Percentiles rank a stretch among this genome's conserved stretches.
phyloP scores from a whole-genome alignment of 1,139 yeast species.

The Spathaspora sp. region DNA sequence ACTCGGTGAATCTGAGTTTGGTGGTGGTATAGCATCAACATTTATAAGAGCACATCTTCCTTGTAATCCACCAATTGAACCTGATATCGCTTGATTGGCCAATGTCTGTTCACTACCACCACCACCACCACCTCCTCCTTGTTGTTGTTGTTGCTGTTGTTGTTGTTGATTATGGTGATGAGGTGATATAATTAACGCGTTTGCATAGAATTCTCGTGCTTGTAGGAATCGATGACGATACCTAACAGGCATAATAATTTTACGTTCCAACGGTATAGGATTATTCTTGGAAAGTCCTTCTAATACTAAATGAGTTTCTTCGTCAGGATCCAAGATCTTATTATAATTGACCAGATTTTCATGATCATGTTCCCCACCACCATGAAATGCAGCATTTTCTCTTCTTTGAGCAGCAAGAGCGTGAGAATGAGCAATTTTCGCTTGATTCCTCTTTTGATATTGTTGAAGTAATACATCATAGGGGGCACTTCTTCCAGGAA shows the following conservation, averaged over 20 bases:
- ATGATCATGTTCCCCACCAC: slow-evolving; percentile 21
- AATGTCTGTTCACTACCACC: slow-evolving; percentile 34
- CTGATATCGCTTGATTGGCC: slow-evolving; percentile 51
- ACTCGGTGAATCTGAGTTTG: slow-evolving; percentile 30
- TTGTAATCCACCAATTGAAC: slow-evolving; percentile 68
- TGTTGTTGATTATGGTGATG: slow-evolving; percentile 20
- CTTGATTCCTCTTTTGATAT: slow-evolving; percentile 90
- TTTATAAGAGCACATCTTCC: slow-evolving; percentile 76
- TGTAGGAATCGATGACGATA: slow-evolving; percentile 71
- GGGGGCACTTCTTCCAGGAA: slow-evolving; percentile 88
- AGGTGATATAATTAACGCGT: slow-evolving; percentile 47
- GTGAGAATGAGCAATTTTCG: slow-evolving; percentile 80
- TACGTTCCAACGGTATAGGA: slow-evolving; percentile 81
- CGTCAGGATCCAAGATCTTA: slow-evolving; percentile 65
- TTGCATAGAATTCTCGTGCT: slow-evolving; percentile 81
- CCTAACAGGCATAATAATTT: slow-evolving; percentile 68
- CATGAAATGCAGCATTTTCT: slow-evolving; percentile 45
- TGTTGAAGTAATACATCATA: slow-evolving; percentile 86
- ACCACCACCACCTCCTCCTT: slow-evolving; percentile 15
- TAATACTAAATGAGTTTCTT: slow-evolving; percentile 89
- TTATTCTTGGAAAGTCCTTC: slow-evolving; percentile 84
- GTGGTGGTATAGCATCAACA: slow-evolving; percentile 43
- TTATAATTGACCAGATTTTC: slow-evolving; percentile 24
- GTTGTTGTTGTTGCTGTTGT: slow-evolving; percentile 15
- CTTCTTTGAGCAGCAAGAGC: slow-evolving; percentile 60